phyloP scores from a whole-genome alignment of 441 rosid genomes.

The Rhodomyrtus psidioides region DNA sequence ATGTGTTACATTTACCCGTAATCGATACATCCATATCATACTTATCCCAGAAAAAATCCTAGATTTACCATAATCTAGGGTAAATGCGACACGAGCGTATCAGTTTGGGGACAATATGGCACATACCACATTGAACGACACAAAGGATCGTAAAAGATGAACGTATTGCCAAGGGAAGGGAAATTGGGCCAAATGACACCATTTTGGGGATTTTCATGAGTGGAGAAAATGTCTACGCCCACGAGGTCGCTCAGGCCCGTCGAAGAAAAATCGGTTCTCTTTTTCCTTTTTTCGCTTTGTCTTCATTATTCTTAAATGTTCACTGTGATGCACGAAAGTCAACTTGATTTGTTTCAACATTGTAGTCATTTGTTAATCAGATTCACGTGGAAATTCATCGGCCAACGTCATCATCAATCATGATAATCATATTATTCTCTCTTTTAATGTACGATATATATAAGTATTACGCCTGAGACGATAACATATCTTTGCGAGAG shows the following conservation, averaged over 20 bases:
- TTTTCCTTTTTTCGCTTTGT: not conserved
- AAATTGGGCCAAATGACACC: not conserved
- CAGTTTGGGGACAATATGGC: too few relatives aligned
- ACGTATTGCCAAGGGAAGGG: not conserved
- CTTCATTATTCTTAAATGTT: not conserved
- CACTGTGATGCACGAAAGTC: not conserved
- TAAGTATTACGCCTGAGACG: too few relatives aligned
- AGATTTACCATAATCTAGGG: too few relatives aligned
- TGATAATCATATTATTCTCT: not conserved
- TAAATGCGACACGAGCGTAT: too few relatives aligned
- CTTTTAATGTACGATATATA: not conserved
- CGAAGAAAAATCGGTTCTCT: not conserved
- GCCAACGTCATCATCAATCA: not conserved
- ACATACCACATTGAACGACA: not conserved
- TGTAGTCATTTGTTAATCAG: not conserved
- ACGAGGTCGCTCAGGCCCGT: not conserved
- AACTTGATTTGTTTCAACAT: not conserved
- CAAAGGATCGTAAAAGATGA: not conserved
- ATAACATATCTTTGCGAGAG: constrained; percentile 29
- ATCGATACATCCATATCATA: too few relatives aligned
- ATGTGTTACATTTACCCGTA: too few relatives aligned
- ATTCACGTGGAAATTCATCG: not conserved
- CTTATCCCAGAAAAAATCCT: too few relatives aligned
- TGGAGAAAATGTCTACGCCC: not conserved
- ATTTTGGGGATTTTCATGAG: too few relatives aligned